Conservation (phyloP, 78 protist genomes). For the Chrysochromulina parva region DNA sequence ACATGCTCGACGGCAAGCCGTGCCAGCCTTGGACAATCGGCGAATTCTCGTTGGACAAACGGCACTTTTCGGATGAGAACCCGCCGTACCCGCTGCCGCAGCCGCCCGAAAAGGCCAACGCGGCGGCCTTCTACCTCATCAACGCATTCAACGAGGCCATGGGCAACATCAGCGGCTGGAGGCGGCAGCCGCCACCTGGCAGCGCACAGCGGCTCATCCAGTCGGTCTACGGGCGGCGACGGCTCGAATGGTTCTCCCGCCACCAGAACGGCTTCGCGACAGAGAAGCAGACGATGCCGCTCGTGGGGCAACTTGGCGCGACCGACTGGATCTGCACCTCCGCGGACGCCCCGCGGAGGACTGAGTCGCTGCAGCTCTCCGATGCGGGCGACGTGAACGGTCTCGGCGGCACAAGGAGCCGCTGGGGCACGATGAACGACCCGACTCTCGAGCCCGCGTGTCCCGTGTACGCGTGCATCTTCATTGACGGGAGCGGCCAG, state of each 20-base stretch:
- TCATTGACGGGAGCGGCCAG: neutral
- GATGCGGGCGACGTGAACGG: neutral
- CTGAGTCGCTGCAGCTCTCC: neutral
- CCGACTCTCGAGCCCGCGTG: neutral
- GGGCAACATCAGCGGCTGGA: neutral
- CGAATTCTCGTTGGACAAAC: constrained; percentile 29
- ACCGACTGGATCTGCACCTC: neutral
- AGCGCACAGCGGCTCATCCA: neutral
- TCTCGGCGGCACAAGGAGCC: neutral
- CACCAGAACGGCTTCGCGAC: constrained; percentile 1
- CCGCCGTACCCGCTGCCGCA: neutral
- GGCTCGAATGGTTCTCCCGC: neutral
- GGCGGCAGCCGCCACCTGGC: neutral
- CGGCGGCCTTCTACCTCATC: constrained; percentile 3
- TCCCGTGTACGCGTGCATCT: neutral
- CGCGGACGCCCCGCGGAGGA: neutral
- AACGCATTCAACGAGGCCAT: constrained; percentile 7
- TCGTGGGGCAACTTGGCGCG: neutral
- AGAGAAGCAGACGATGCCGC: neutral
- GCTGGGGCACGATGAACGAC: constrained; percentile 21
- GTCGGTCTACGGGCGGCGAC: neutral
- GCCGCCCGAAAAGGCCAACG: neutral
- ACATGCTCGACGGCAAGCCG: neutral
- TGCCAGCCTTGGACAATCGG: constrained; percentile 25
- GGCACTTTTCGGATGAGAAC: constrained; percentile 1